Percentiles rank a stretch among this genome's conserved stretches.
Evolutionary conservation across 108 stramenopile genomes (phyloP).

Genomic region (Cyclotella cryptica): DNA sequence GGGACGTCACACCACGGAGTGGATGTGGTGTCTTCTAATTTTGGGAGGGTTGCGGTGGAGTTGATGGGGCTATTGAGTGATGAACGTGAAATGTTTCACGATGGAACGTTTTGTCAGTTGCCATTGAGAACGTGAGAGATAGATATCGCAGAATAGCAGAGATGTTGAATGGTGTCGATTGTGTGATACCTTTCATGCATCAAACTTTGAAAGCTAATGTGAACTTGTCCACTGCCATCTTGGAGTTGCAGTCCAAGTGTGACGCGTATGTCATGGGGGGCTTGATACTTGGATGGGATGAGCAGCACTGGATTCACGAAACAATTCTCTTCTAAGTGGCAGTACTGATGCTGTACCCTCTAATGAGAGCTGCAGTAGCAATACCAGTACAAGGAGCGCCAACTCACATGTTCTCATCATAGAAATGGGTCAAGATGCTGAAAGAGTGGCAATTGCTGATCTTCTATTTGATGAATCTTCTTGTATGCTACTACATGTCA

Average conservation of each 20-base stretch:
- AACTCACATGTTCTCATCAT: conserved; percentile 54
- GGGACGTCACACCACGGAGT: conserved; percentile 35
- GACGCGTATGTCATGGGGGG: conserved; percentile 16
- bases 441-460: conserved; percentile 70
- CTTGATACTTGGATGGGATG: conserved; percentile 84
- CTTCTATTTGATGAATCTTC: conserved; percentile 55
- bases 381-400: neutral
- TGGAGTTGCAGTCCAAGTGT: conserved; percentile 10
- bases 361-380: neutral
- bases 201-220: conserved; percentile 59
- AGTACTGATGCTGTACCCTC: neutral
- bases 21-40: conserved; percentile 43
- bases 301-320: conserved; percentile 70
- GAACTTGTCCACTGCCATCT: conserved; percentile 59
- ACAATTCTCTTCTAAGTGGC: conserved; percentile 28
- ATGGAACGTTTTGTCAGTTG: conserved; percentile 68
- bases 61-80: conserved; percentile 79
- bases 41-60: conserved; percentile 51
- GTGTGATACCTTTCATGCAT: conserved; percentile 77
- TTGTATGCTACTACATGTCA: conserved; percentile 12
- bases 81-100: conserved; percentile 71
- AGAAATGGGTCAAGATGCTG: conserved; percentile 74
- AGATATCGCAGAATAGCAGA: conserved; percentile 39
- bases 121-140: conserved; percentile 59
- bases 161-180: conserved; percentile 30